Percentiles rank a stretch among this genome's conserved stretches.
Conservation (phyloP, 345 rosid genomes). For the Populus ilicifolia region DNA sequence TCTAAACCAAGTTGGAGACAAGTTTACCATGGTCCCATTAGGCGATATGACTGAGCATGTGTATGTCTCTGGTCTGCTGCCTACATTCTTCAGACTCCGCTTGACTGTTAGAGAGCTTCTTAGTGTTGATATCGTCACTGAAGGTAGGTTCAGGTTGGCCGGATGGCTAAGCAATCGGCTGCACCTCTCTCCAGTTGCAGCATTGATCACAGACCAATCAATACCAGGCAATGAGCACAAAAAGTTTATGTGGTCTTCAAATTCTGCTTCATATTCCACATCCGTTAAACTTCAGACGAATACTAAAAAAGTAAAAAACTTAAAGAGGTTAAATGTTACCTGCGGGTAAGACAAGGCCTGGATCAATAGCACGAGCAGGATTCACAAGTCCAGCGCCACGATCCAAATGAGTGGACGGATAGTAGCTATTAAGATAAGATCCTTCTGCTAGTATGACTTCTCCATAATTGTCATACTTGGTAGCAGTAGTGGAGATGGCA, state of each 20-base stretch:
- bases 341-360: constrained; percentile 67
- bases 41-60: constrained; percentile 50
- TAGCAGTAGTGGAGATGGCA: constrained; percentile 72
- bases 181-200: constrained; percentile 58
- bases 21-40: constrained; percentile 48
- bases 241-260: constrained; percentile 61
- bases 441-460: constrained; percentile 54
- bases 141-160: constrained; percentile 71
- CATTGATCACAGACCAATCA: constrained; percentile 27
- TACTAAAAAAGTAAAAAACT: not conserved
- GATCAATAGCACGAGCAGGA: constrained; percentile 66
- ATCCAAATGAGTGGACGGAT: constrained; percentile 56
- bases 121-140: constrained; percentile 59
- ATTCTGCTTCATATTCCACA: constrained; percentile 35
- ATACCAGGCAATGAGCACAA: constrained; percentile 63
- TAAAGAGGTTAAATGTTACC: constrained; percentile 25
- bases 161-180: constrained; percentile 39
- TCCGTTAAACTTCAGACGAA: not conserved
- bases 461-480: constrained; percentile 45
- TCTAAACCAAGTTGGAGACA: constrained; percentile 63
- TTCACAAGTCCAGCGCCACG: constrained; percentile 67
- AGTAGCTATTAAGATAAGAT: constrained; percentile 24
- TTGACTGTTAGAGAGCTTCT: constrained; percentile 33
- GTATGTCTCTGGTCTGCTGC: constrained; percentile 49
- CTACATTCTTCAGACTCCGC: constrained; percentile 59